Conservation (phyloP, 371 early-diverging fungal genomes). For the Rhizopus sp. region DNA sequence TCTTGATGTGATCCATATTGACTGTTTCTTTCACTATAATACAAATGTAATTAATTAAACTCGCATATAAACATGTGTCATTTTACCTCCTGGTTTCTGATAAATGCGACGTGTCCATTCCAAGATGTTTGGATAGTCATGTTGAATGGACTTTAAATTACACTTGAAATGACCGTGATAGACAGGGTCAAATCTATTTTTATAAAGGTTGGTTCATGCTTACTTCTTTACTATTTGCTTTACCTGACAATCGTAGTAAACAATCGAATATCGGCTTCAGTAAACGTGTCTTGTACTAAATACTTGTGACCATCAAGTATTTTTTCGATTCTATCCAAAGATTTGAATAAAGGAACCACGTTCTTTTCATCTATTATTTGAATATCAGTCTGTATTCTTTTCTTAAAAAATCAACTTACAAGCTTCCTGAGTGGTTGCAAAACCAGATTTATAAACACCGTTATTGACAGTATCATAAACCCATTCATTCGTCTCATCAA, state of each 20-base stretch:
- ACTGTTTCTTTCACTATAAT: constrained; percentile 69
- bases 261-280: constrained; percentile 91
- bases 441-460: constrained; percentile 87
- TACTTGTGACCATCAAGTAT: constrained; percentile 74
- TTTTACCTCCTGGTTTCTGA: constrained; percentile 71
- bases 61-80: neutral
- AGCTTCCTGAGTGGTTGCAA: constrained; percentile 87
- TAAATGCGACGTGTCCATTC: constrained; percentile 84
- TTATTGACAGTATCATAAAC: constrained; percentile 87
- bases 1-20: constrained; percentile 94
- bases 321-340: constrained; percentile 84
- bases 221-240: neutral
- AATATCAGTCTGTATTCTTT: neutral
- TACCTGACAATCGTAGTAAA: constrained; percentile 91
- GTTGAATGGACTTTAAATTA: constrained; percentile 79
- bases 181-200: constrained; percentile 76
- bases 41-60: neutral
- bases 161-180: constrained; percentile 93
- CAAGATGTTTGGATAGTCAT: constrained; percentile 86
- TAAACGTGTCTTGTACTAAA: constrained; percentile 76
- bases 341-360: constrained; percentile 71
- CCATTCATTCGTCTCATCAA: constrained; percentile 90
- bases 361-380: constrained; percentile 62
- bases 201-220: neutral
- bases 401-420: constrained; percentile 49